Percentiles rank a stretch among this genome's conserved stretches.
phyloP scores from a whole-genome alignment of 1,284 basidiomycete genomes.

The Flammula alnicola region DNA sequence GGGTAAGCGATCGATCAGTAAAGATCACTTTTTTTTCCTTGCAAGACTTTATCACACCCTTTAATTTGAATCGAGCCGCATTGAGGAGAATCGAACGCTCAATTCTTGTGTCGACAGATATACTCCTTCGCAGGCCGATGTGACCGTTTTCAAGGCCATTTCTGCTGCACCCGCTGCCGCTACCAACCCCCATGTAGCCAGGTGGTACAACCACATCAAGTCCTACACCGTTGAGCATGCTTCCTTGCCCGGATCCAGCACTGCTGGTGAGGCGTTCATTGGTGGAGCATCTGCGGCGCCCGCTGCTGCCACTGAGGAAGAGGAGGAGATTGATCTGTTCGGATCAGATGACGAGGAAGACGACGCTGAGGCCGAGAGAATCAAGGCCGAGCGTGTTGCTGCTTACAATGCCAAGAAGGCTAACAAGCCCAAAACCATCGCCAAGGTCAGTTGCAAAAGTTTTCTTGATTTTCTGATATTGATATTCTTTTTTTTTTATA shows the following conservation, averaged over 20 bases:
- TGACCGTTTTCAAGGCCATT: conserved; percentile 88
- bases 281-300: conserved; percentile 48
- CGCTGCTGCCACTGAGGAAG: conserved; percentile 66
- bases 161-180: conserved; percentile 67
- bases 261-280: conserved; percentile 78
- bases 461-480: conserved; percentile 9
- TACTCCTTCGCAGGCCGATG: conserved; percentile 96
- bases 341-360: conserved; percentile 92
- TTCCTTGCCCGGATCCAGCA: conserved; percentile 84
- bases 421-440: conserved; percentile 83
- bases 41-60: too few relatives aligned
- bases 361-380: conserved; percentile 89
- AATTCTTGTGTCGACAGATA: conserved; percentile 72
- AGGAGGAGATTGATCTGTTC: conserved; percentile 94
- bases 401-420: conserved; percentile 94
- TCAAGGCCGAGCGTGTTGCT: conserved; percentile 96
- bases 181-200: conserved; percentile 77
- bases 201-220: conserved; percentile 96
- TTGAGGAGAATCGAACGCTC: conserved; percentile 57
- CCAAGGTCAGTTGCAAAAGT: conserved; percentile 67
- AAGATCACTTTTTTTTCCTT: too few relatives aligned
- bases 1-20: conserved; percentile 68
- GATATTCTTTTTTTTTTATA: conserved; percentile 18
- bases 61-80: too few relatives aligned
- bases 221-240: conserved; percentile 84